These are phyloP conservation scores for Macrolepiota albuminosa DNA, from an alignment of 768 basidiomycete species.

Conservation along the genomic window DNA sequence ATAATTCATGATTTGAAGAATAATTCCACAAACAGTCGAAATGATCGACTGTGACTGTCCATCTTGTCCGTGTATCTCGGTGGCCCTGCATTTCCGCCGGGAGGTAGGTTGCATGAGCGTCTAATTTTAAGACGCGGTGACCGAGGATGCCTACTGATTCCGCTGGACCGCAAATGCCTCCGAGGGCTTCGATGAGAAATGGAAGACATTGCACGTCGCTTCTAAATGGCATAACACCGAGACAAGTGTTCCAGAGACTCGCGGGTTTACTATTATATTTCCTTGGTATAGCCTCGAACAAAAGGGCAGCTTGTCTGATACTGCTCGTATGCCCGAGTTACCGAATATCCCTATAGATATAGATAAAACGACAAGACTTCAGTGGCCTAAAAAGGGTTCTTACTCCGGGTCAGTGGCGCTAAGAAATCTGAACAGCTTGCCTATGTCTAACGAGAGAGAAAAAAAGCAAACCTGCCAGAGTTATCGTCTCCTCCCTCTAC, in stretches of 20 bases:
- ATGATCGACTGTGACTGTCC: neutral
- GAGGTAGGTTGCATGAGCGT: conserved; percentile 7
- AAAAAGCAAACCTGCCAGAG: neutral
- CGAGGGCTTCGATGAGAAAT: conserved; percentile 11
- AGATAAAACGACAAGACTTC: neutral
- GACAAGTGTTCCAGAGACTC: neutral
- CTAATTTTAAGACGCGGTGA: conserved; percentile 8
- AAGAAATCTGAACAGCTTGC: neutral
- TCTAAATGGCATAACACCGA: neutral
- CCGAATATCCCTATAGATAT: neutral
- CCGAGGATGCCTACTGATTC: conserved; percentile 13
- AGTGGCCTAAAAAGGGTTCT: neutral
- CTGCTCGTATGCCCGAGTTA: neutral
- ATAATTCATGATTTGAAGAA: neutral
- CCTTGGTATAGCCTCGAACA: neutral
- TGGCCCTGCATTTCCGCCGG: conserved; percentile 4
- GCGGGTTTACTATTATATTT: neutral
- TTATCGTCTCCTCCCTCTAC: neutral
- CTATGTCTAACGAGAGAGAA: neutral
- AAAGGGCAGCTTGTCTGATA: neutral
- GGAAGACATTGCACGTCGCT: conserved; percentile 1
- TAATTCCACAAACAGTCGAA: neutral
- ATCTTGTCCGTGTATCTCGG: conserved; percentile 10
- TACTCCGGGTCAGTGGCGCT: conserved; percentile 11
- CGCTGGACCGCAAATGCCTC: conserved; percentile 5